Conservation (phyloP, 306 rosid species). For the Sesbania bispinosa region DNA sequence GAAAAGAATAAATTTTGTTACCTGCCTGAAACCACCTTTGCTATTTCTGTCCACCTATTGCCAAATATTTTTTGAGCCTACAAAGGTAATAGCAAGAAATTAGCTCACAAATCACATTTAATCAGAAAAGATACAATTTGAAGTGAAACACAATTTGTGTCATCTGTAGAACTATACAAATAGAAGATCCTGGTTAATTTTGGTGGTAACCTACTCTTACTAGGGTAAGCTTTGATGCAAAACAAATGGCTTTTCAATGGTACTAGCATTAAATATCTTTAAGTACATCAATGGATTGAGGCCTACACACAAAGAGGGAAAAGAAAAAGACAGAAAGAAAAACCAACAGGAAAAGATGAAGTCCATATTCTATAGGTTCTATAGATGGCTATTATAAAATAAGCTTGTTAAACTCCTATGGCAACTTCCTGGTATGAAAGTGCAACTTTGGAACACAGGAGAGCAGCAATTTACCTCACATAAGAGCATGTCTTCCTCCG, state of each 20-base stretch:
- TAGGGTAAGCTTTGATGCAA: background rate
- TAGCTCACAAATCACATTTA: background rate
- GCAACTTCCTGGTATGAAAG: conserved; percentile 5
- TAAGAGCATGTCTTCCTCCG: conserved; percentile 92
- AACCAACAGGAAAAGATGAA: background rate
- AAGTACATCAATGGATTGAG: conserved; percentile 18
- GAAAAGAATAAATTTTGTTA: conserved; percentile 29
- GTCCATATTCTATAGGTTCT: conserved; percentile 9
- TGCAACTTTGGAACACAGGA: background rate
- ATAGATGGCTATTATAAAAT: background rate
- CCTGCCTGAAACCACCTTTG: conserved; percentile 99
- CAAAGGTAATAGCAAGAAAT: conserved; percentile 34
- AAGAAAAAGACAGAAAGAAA: conserved; percentile 3
- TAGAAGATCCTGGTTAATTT: background rate
- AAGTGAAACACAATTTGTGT: background rate
- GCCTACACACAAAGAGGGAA: background rate
- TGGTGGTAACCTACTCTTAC: conserved; percentile 1
- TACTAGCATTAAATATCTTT: conserved; percentile 6
- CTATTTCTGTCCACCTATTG: conserved; percentile 98
- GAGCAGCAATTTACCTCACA: conserved; percentile 70
- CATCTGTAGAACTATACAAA: background rate
- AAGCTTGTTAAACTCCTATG: conserved; percentile 12
- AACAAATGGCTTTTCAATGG: background rate
- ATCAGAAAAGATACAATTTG: background rate
- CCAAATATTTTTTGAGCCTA: conserved; percentile 98